These are phyloP conservation scores for Helotiales sp. DNA, from an alignment of 2,329 filamentous ascomycete genomes.

Conservation along the genomic window DNA sequence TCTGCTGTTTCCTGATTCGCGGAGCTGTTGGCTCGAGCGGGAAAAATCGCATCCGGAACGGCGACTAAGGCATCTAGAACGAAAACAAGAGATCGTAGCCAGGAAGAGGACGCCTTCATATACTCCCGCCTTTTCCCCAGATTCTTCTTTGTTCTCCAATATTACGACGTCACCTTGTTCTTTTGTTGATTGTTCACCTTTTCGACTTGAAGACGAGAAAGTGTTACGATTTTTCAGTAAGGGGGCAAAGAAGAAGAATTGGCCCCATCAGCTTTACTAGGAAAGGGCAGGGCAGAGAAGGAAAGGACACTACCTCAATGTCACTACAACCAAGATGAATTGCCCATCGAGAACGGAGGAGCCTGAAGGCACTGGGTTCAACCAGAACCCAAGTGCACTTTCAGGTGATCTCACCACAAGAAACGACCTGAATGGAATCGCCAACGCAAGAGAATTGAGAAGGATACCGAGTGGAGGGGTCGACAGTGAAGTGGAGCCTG, in stretches of 20 bases:
- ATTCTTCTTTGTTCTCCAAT: background rate
- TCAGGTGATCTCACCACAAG: conserved; percentile 61
- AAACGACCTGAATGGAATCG: conserved; percentile 60
- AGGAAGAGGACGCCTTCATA: background rate
- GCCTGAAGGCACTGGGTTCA: conserved; percentile 53
- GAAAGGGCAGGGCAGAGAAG: too few species aligned
- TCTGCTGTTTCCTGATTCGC: background rate
- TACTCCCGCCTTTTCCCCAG: background rate
- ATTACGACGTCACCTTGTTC: background rate
- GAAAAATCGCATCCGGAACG: background rate
- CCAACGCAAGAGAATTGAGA: conserved; percentile 54
- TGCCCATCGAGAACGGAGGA: conserved; percentile 64
- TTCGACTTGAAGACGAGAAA: too few species aligned
- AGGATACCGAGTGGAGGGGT: conserved; percentile 40
- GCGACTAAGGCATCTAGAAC: background rate
- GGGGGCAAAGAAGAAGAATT: background rate
- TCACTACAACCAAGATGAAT: conserved; percentile 50
- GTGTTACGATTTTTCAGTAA: too few species aligned
- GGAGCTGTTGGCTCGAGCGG: background rate
- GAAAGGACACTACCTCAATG: background rate
- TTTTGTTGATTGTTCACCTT: background rate
- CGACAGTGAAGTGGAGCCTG: conserved; percentile 27
- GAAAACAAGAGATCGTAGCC: background rate
- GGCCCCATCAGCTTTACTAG: background rate
- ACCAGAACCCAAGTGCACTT: conserved; percentile 60